phyloP scores from a whole-genome alignment of 371 early-diverging fungal genomes.

The Mortierella sp. region DNA sequence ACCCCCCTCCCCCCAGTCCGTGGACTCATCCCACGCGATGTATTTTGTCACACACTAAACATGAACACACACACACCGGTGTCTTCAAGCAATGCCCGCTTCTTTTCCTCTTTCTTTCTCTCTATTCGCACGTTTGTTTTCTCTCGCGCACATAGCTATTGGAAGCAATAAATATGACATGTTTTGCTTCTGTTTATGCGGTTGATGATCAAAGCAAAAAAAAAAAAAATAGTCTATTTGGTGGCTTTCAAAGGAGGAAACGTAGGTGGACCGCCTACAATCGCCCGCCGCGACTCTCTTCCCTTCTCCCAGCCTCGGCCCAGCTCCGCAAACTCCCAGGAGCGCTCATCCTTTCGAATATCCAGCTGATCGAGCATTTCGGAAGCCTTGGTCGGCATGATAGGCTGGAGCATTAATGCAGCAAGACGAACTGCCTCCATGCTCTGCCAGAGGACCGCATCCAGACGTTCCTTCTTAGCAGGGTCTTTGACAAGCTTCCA shows the following conservation, averaged over 20 bases:
- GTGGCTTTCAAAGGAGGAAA: constrained; percentile 34
- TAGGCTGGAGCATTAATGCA: constrained; percentile 83
- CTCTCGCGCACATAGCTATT: not conserved
- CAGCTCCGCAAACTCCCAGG: constrained; percentile 53
- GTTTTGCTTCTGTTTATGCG: not conserved
- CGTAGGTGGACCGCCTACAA: constrained; percentile 9
- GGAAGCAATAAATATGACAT: not conserved
- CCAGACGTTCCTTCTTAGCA: constrained; percentile 59
- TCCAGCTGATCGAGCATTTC: constrained; percentile 73
- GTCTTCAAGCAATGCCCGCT: too few relatives aligned
- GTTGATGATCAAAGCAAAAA: not conserved
- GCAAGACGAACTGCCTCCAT: constrained; percentile 83
- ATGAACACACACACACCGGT: too few relatives aligned
- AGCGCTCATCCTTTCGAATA: constrained; percentile 62
- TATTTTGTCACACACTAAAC: too few relatives aligned
- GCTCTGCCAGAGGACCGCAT: constrained; percentile 75
- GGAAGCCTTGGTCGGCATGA: constrained; percentile 85
- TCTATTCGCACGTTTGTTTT: not conserved
- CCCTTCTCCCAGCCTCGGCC: constrained; percentile 43
- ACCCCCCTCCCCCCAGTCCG: not conserved
- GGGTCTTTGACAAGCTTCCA: constrained; percentile 78
- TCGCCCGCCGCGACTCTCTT: not conserved
- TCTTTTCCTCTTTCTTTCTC: not conserved
- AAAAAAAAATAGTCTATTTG: not conserved
- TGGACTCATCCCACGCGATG: too few relatives aligned